Evolutionary conservation across 371 early-diverging fungal species (phyloP).

Genomic region (Mortierella sp.): DNA sequence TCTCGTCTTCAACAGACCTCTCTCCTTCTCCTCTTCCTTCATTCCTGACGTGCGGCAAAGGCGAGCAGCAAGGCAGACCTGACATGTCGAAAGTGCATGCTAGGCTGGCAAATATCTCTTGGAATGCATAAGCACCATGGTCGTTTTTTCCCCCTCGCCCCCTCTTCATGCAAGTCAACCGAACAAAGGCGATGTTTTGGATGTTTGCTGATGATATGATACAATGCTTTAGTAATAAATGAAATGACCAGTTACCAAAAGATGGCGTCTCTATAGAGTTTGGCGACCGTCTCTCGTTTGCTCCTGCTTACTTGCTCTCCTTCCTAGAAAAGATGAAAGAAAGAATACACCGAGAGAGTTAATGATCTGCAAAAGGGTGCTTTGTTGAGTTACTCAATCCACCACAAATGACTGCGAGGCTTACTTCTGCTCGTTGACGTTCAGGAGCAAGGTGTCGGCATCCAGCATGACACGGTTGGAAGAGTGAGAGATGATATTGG

Average conservation of each 20-base stretch:
- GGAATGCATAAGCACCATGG: not conserved
- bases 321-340: not conserved
- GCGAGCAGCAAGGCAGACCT: not conserved
- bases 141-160: not conserved
- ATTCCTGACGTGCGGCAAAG: not conserved
- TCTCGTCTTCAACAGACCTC: no score
- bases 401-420: not conserved
- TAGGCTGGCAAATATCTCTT: not conserved
- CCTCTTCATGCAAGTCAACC: no score
- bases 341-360: not conserved
- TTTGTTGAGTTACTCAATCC: not conserved
- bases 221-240: slow-evolving; percentile 4
- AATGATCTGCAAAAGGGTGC: not conserved
- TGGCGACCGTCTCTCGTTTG: not conserved
- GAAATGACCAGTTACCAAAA: not conserved
- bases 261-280: not conserved
- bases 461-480: slow-evolving; percentile 94
- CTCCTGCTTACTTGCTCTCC: not conserved
- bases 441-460: slow-evolving; percentile 91
- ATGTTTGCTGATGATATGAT: not conserved
- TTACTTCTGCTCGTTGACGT: slow-evolving; percentile 67
- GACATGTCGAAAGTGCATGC: not conserved
- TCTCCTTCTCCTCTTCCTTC: not conserved
- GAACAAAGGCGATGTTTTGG: no score
- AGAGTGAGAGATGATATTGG: slow-evolving; percentile 83